Percentiles rank a stretch among this genome's conserved stretches.
phyloP scores from a whole-genome alignment of 2,329 filamentous ascomycete genomes.

The Myotisia sp. region DNA sequence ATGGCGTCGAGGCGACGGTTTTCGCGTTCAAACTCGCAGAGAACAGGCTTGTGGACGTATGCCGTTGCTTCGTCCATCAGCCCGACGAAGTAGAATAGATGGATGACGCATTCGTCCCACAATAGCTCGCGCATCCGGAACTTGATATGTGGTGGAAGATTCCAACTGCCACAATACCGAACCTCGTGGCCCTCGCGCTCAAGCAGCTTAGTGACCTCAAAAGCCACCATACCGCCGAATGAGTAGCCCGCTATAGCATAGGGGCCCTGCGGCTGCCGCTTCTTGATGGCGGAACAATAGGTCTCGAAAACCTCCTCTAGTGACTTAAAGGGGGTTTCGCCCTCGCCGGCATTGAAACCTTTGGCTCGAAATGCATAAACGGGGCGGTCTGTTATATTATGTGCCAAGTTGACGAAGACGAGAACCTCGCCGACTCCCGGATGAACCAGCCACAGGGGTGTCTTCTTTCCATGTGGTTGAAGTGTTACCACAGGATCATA shows the following conservation, averaged over 20 bases:
- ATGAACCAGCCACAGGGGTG: constrained; percentile 24
- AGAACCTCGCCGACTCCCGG: constrained; percentile 28
- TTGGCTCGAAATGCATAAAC: constrained; percentile 35
- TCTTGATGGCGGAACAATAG: constrained; percentile 31
- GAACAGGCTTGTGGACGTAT: constrained; percentile 11
- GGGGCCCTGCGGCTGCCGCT: constrained; percentile 34
- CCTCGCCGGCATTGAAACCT: constrained; percentile 32
- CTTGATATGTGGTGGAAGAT: constrained; percentile 38
- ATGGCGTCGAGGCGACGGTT: constrained; percentile 10
- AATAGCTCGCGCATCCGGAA: constrained; percentile 27
- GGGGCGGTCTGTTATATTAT: constrained; percentile 28
- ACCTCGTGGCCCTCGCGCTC: constrained; percentile 28
- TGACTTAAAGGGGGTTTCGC: too few relatives aligned
- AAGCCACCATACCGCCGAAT: constrained; percentile 38
- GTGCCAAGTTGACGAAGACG: constrained; percentile 23
- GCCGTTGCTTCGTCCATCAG: constrained; percentile 24
- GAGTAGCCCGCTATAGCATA: constrained; percentile 41
- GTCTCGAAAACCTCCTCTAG: constrained; percentile 22
- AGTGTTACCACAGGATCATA: constrained; percentile 23
- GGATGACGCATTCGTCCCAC: constrained; percentile 27
- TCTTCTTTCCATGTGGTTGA: constrained; percentile 15
- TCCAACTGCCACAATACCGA: constrained; percentile 32
- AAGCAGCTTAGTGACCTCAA: constrained; percentile 37
- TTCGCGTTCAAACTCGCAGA: constrained; percentile 8
- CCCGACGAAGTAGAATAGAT: constrained; percentile 29